A percentile compares a stretch with the other conserved stretches of the same genome.
These are phyloP conservation scores for Russula emetica DNA, from an alignment of 768 basidiomycete genomes.

Conservation along the genomic window DNA sequence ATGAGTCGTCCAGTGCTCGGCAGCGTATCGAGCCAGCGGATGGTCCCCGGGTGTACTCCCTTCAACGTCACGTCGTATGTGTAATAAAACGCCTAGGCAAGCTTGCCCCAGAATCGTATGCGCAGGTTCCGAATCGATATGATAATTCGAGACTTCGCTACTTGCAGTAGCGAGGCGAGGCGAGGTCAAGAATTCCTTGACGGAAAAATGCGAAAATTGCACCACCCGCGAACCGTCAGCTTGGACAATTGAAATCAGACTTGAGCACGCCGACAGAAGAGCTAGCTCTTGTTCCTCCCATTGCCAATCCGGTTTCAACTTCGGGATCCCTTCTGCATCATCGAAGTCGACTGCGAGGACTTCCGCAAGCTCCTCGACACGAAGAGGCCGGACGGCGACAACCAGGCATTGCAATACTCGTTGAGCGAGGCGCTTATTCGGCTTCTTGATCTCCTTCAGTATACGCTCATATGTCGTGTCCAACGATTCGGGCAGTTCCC, in stretches of 20 bases:
- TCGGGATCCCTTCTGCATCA: not conserved
- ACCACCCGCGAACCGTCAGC: not conserved
- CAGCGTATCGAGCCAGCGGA: not conserved
- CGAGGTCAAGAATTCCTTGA: not conserved
- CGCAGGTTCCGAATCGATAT: not conserved
- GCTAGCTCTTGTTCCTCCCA: not conserved
- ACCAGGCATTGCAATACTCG: not conserved
- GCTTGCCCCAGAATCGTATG: constrained; percentile 1
- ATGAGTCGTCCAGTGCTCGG: not conserved
- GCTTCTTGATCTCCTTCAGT: not conserved
- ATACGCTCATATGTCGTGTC: not conserved
- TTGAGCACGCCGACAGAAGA: not conserved
- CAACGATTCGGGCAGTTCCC: not conserved
- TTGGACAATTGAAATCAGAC: not conserved
- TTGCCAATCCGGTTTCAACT: not conserved
- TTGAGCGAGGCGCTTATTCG: not conserved
- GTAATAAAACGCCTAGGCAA: not conserved
- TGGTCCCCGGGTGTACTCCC: too few species aligned
- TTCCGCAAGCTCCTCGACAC: not conserved
- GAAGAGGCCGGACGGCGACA: not conserved
- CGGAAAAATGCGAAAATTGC: not conserved
- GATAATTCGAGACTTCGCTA: not conserved
- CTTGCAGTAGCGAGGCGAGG: not conserved
- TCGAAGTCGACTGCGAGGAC: not conserved
- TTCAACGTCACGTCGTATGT: not conserved